Conservation (phyloP, 2,329 filamentous ascomycete species). For the Colletotrichum incanum region DNA sequence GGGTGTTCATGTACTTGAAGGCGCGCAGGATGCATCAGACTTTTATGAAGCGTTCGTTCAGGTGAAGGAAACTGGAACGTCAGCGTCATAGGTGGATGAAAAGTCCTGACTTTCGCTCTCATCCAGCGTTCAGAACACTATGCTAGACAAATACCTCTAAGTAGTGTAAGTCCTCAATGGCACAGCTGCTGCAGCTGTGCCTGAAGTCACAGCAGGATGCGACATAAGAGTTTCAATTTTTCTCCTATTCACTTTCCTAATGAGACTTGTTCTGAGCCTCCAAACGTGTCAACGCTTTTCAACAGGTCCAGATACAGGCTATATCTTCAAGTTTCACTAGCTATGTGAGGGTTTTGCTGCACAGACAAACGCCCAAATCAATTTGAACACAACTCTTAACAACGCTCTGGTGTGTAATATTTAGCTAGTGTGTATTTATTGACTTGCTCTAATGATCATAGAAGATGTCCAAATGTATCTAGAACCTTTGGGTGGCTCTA, state of each 20-base stretch:
- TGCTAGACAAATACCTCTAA: too few species aligned
- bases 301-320: conserved; percentile 11
- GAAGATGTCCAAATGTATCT: too few species aligned
- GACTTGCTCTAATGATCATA: neutral
- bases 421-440: neutral
- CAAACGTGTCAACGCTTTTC: neutral
- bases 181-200: conserved; percentile 16
- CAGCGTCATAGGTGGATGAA: neutral
- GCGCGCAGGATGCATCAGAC: conserved; percentile 38
- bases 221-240: neutral
- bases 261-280: neutral
- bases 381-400: too few species aligned
- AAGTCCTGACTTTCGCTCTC: too few species aligned
- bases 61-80: conserved; percentile 33
- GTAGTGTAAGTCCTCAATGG: conserved; percentile 6
- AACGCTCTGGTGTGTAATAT: too few species aligned
- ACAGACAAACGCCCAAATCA: too few species aligned
- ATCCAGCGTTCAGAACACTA: neutral
- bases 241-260: conserved; percentile 7
- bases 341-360: too few species aligned
- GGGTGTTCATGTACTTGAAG: conserved; percentile 36
- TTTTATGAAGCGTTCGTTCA: conserved; percentile 45
- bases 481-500: neutral
- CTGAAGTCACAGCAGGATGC: neutral
- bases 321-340: neutral